These are phyloP conservation scores for Tardiomyces blankii DNA, from an alignment of 1,139 yeast genomes.

Conservation along the genomic window DNA sequence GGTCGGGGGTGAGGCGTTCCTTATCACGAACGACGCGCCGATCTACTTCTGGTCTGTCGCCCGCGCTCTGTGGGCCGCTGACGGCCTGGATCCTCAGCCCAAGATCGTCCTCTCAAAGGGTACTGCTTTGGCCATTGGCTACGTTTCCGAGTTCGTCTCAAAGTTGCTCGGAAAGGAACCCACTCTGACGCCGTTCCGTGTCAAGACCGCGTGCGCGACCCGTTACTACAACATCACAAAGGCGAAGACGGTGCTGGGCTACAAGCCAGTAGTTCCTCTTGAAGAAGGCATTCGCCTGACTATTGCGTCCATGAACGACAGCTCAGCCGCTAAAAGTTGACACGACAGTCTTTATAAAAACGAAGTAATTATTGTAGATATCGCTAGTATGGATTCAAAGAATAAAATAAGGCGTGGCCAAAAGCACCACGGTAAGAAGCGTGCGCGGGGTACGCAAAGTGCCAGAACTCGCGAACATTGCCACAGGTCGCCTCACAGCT, in stretches of 20 bases:
- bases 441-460: too few relatives aligned
- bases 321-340: constrained; percentile 1
- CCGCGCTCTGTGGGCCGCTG: constrained; percentile 94
- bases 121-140: constrained; percentile 71
- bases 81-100: constrained; percentile 65
- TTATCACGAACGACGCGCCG: constrained; percentile 89
- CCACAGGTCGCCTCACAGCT: too few relatives aligned
- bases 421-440: too few relatives aligned
- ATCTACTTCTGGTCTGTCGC: constrained; percentile 97
- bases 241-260: constrained; percentile 70
- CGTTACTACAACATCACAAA: constrained; percentile 88
- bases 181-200: constrained; percentile 94
- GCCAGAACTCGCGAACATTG: too few relatives aligned
- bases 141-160: constrained; percentile 63
- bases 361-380: too few relatives aligned
- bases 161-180: constrained; percentile 69
- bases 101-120: constrained; percentile 62
- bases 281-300: constrained; percentile 78
- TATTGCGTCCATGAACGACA: constrained; percentile 79
- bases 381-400: too few relatives aligned
- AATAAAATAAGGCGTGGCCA: too few relatives aligned
- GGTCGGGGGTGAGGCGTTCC: constrained; percentile 80
- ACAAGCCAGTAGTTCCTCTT: constrained; percentile 67
- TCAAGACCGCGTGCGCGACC: constrained; percentile 83
- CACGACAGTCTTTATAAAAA: background rate